Evolutionary conservation across 2,329 filamentous ascomycete genomes (phyloP).

Genomic region (Fusarium sp.): DNA sequence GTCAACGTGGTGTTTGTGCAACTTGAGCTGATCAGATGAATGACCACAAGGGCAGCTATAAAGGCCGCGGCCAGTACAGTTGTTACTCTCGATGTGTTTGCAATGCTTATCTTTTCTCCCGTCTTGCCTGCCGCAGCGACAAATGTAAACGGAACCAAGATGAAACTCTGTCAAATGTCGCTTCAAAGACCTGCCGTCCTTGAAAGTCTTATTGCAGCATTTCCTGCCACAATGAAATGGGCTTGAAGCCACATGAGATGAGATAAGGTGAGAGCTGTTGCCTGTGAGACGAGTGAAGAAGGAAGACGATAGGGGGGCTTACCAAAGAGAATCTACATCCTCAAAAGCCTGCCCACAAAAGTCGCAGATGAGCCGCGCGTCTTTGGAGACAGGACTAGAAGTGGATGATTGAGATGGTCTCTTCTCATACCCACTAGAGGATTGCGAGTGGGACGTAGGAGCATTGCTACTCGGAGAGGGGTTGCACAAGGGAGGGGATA

Average conservation of each 20-base stretch:
- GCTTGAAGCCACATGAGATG: not conserved
- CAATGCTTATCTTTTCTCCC: not conserved
- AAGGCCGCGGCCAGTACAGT: fast-evolving
- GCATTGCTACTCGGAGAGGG: not conserved
- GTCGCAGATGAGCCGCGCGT: not conserved
- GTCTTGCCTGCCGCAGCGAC: not conserved
- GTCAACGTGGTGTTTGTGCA: not conserved
- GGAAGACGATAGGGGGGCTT: fast-evolving
- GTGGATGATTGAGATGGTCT: fast-evolving
- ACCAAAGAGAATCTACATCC: not conserved
- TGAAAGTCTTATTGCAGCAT: not conserved
- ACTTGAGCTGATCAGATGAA: fast-evolving
- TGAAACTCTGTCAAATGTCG: not conserved
- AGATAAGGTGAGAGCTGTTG: not conserved
- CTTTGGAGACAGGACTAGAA: not conserved
- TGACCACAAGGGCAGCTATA: not conserved
- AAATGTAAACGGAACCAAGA: not conserved
- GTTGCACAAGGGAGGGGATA: fast-evolving
- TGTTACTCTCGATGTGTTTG: not conserved
- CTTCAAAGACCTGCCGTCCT: not conserved
- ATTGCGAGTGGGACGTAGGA: not conserved
- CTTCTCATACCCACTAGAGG: fast-evolving
- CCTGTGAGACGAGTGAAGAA: not conserved
- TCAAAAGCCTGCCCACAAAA: not conserved
- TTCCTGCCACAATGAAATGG: not conserved